phyloP scores from a whole-genome alignment of 352 stramenopile genomes.

The Pythium rhizo-oryzae region DNA sequence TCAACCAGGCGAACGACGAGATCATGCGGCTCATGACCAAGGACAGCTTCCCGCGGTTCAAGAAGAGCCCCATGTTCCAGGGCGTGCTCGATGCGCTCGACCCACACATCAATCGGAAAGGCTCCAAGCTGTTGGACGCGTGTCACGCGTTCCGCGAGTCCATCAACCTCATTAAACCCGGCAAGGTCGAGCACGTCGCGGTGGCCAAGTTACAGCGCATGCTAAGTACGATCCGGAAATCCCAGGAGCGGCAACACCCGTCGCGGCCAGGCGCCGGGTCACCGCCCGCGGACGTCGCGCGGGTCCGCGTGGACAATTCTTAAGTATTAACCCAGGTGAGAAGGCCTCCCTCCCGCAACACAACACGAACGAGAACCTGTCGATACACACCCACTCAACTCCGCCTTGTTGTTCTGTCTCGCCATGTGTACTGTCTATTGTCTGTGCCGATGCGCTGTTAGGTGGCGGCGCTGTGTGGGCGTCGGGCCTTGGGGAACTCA shows the following conservation, averaged over 20 bases:
- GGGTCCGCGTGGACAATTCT: conserved; percentile 23
- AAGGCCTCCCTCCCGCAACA: conserved; percentile 3
- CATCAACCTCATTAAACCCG: conserved; percentile 56
- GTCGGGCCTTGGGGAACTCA: background rate
- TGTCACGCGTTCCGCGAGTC: conserved; percentile 77
- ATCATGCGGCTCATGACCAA: conserved; percentile 85
- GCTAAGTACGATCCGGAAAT: conserved; percentile 71
- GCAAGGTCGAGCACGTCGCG: conserved; percentile 57
- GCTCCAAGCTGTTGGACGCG: conserved; percentile 61
- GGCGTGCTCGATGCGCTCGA: conserved; percentile 65
- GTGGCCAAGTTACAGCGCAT: conserved; percentile 58
- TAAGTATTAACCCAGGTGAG: conserved; percentile 3
- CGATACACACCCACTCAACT: background rate
- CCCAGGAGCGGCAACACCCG: conserved; percentile 46
- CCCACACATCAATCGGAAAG: conserved; percentile 63
- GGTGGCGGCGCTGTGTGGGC: no score
- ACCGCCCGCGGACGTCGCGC: conserved; percentile 7
- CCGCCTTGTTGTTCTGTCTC: background rate
- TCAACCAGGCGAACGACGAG: conserved; percentile 63
- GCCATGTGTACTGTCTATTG: background rate
- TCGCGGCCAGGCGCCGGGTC: background rate
- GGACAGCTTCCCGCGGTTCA: conserved; percentile 82
- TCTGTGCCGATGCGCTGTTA: no score
- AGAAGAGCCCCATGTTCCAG: conserved; percentile 72
- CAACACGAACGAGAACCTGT: conserved; percentile 15